Conservation (phyloP, 495 filamentous ascomycete genomes). For the Letharia lupina region DNA sequence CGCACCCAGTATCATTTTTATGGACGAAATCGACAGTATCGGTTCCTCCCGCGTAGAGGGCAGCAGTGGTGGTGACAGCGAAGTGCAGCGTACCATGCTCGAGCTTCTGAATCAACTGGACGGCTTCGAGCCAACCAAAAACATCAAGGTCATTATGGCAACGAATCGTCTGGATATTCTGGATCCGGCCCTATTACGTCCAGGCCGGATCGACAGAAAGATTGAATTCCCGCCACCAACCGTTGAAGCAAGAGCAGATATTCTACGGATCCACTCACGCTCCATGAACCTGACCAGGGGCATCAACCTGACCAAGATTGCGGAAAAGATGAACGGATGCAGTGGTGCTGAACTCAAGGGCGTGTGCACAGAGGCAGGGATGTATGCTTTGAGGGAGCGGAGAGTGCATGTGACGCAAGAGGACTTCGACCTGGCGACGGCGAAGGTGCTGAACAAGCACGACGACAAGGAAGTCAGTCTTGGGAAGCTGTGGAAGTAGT, state of each 20-base stretch:
- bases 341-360: conserved; percentile 95
- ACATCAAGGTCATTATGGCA: conserved; percentile 99
- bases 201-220: conserved; percentile 95
- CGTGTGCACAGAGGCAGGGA: conserved; percentile 93
- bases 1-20: conserved; percentile 99
- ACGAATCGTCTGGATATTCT: conserved; percentile 97
- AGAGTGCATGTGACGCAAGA: conserved; percentile 98
- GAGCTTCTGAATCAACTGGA: conserved; percentile 97
- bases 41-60: conserved; percentile 95
- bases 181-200: conserved; percentile 86
- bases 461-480: conserved; percentile 94
- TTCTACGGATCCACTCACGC: conserved; percentile 89
- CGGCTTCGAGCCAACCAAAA: conserved; percentile 98
- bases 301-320: conserved; percentile 97
- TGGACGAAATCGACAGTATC: conserved; percentile 99
- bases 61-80: conserved; percentile 90
- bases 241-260: conserved; percentile 94
- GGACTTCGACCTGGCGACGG: conserved; percentile 96
- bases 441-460: conserved; percentile 99
- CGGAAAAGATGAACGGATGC: conserved; percentile 99
- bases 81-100: conserved; percentile 98
- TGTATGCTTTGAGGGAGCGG: conserved; percentile 92
- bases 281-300: conserved; percentile 98
- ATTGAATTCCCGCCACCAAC: conserved; percentile 99
- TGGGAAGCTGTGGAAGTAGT: conserved; percentile 88